phyloP scores from a whole-genome alignment of 2,329 filamentous ascomycete species.

The Xylariales sp. region DNA sequence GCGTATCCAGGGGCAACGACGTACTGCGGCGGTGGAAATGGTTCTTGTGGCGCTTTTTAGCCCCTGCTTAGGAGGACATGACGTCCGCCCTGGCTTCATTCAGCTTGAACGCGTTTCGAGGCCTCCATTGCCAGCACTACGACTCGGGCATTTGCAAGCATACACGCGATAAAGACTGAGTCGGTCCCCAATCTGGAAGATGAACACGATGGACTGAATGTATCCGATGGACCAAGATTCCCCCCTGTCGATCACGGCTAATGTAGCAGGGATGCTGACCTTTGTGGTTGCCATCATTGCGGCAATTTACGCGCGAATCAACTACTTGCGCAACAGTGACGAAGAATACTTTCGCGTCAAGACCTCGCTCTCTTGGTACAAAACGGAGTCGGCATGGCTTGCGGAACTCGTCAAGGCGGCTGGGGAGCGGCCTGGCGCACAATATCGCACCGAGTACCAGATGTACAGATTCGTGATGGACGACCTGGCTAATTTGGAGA shows the following conservation, averaged over 20 bases:
- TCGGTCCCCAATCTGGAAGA: too few relatives aligned
- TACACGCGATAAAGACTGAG: too few relatives aligned
- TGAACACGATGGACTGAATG: too few relatives aligned
- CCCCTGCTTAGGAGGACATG: too few relatives aligned
- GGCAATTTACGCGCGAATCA: conserved; percentile 38
- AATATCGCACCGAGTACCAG: conserved; percentile 34
- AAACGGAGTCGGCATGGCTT: conserved; percentile 43
- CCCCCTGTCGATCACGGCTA: conserved; percentile 39
- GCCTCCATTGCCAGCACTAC: too few relatives aligned
- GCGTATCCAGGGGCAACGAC: too few relatives aligned
- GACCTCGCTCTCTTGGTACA: conserved; percentile 42
- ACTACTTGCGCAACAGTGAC: conserved; percentile 40
- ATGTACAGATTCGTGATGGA: conserved; percentile 46
- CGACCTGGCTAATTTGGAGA: conserved; percentile 38
- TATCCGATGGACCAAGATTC: conserved; percentile 32
- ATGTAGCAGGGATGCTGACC: conserved; percentile 40
- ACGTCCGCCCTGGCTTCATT: too few relatives aligned
- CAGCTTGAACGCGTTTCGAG: too few relatives aligned
- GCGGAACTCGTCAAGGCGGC: conserved; percentile 33
- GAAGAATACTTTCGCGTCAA: conserved; percentile 44
- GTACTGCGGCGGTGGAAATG: too few relatives aligned
- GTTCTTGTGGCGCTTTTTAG: too few relatives aligned
- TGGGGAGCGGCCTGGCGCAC: conserved; percentile 20
- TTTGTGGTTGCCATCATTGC: conserved; percentile 42
- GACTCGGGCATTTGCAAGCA: too few relatives aligned